Conservation (phyloP, 2,329 filamentous ascomycete species). For the Balansia obtecta region DNA sequence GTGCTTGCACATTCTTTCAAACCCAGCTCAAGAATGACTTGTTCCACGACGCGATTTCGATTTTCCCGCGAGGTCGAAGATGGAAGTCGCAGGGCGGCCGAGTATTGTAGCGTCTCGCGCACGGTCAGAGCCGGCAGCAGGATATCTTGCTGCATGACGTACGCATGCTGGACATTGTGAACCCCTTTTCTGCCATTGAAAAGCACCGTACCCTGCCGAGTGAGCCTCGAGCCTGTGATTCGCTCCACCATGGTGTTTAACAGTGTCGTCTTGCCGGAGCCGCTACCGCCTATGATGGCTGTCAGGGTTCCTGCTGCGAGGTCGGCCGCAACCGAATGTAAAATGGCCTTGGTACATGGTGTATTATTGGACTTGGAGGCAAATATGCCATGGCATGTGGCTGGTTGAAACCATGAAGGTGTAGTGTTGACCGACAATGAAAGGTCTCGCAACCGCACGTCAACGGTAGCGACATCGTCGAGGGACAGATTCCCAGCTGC, state of each 20-base stretch:
- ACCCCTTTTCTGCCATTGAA: conserved; percentile 50
- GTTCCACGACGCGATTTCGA: conserved; percentile 53
- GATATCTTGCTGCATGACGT: conserved; percentile 68
- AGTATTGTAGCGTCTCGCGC: conserved; percentile 60
- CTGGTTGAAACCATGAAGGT: conserved; percentile 37
- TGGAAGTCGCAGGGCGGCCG: conserved; percentile 58
- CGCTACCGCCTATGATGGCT: conserved; percentile 64
- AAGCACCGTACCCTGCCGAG: conserved; percentile 39
- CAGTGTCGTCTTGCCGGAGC: conserved; percentile 60
- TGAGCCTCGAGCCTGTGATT: conserved; percentile 41
- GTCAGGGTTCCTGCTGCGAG: conserved; percentile 56
- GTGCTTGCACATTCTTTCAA: conserved; percentile 69
- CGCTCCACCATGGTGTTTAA: conserved; percentile 61
- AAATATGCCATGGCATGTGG: conserved; percentile 31
- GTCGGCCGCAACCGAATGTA: conserved; percentile 51
- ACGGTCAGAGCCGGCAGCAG: conserved; percentile 63
- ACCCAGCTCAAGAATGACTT: conserved; percentile 63
- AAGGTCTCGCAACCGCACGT: conserved; percentile 40
- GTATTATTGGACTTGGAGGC: conserved; percentile 24
- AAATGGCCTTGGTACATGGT: conserved; percentile 36
- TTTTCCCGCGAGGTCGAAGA: conserved; percentile 47
- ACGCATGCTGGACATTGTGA: conserved; percentile 46
- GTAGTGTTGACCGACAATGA: conserved; percentile 46
- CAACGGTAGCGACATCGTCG: conserved; percentile 42
- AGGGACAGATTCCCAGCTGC: conserved; percentile 28